Percentiles rank a stretch among this genome's conserved stretches.
Evolutionary conservation across 345 rosid species (phyloP).

Genomic region (Linum lewisii): DNA sequence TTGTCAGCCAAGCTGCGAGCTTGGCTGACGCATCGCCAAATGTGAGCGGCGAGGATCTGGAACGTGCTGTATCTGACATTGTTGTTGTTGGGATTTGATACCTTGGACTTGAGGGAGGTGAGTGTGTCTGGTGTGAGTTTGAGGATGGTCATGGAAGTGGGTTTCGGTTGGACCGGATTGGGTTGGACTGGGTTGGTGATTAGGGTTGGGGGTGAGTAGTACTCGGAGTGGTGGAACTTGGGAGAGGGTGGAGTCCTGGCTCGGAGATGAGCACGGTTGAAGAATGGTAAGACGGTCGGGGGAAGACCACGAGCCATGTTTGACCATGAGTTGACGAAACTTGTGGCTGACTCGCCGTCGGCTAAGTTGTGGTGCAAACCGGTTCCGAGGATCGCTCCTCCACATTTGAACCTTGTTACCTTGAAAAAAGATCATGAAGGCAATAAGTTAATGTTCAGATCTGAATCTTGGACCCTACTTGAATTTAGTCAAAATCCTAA

Average conservation of each 20-base stretch:
- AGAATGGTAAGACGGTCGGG: neutral
- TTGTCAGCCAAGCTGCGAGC: constrained; percentile 4
- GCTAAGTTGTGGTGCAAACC: neutral
- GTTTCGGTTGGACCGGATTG: neutral
- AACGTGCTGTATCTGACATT: neutral
- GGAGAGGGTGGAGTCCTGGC: neutral
- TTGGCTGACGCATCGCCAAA: constrained; percentile 13
- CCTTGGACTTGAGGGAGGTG: neutral
- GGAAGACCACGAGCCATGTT: constrained; percentile 3
- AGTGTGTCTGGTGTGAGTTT: neutral
- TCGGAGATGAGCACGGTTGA: constrained; percentile 9
- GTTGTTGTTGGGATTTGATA: neutral
- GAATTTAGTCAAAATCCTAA: too few relatives aligned
- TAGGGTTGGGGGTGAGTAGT: neutral
- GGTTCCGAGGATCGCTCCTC: neutral
- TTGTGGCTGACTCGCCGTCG: neutral
- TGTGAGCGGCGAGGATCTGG: constrained; percentile 2
- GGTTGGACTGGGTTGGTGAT: neutral
- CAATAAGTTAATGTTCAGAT: too few relatives aligned
- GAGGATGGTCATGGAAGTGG: neutral
- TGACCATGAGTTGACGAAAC: constrained; percentile 12
- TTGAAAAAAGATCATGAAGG: neutral
- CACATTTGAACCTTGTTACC: constrained; percentile 3
- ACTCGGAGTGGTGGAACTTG: constrained; percentile 3
- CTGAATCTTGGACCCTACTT: too few relatives aligned